Conservation (phyloP, 306 rosid species). For the Trifolium dubium region DNA sequence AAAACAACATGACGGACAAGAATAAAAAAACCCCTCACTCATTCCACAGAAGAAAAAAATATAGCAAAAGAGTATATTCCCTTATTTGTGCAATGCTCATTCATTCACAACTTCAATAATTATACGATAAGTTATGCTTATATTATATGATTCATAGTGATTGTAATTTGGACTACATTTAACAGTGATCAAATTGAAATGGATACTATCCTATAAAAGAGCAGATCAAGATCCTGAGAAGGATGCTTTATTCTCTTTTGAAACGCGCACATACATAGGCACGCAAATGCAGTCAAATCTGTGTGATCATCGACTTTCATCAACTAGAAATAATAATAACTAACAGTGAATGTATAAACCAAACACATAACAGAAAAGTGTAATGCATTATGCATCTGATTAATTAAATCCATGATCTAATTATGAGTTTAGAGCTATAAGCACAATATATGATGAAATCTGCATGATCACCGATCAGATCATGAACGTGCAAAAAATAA, state of each 20-base stretch:
- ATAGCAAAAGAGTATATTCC: slow-evolving; percentile 20
- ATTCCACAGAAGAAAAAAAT: neutral
- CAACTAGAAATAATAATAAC: neutral
- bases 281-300: neutral
- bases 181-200: neutral
- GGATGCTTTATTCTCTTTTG: neutral
- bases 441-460: neutral
- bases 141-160: neutral
- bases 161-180: neutral
- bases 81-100: neutral
- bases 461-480: slow-evolving; percentile 6
- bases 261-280: neutral
- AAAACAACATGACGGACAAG: slow-evolving; percentile 2
- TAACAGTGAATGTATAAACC: slow-evolving; percentile 1
- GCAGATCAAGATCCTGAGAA: slow-evolving; percentile 12
- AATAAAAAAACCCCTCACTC: slow-evolving; percentile 9
- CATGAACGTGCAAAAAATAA: neutral
- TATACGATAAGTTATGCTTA: neutral
- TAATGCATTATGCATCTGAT: neutral
- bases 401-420: slow-evolving; percentile 8
- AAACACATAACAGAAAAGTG: neutral
- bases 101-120: slow-evolving; percentile 1
- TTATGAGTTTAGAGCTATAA: slow-evolving; percentile 7
- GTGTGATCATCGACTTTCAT: slow-evolving; percentile 1
- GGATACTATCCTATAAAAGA: neutral